These are phyloP conservation scores for Cryptococcus sp. DNA, from an alignment of 1,284 basidiomycete species.

Conservation along the genomic window DNA sequence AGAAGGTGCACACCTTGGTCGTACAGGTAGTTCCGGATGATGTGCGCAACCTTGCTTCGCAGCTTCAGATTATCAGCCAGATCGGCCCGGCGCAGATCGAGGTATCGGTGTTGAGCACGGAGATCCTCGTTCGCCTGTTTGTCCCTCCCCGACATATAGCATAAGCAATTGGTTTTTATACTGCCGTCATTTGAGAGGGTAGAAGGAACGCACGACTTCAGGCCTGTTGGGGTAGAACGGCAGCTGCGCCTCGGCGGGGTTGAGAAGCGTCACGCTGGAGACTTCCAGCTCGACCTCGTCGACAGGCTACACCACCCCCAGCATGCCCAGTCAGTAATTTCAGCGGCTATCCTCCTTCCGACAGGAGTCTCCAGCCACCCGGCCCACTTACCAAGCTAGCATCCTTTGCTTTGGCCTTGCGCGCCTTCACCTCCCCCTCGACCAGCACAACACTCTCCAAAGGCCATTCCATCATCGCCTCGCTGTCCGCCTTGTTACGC, in stretches of 20 bases:
- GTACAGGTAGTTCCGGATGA: slow-evolving; percentile 70
- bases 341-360: background rate
- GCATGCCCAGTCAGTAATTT: slow-evolving; percentile 24
- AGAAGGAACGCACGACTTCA: slow-evolving; percentile 60
- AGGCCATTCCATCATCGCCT: slow-evolving; percentile 61
- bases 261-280: slow-evolving; percentile 67
- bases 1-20: slow-evolving; percentile 65
- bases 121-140: slow-evolving; percentile 78
- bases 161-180: background rate
- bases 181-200: background rate
- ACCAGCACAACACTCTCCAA: slow-evolving; percentile 73
- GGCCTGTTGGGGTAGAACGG: slow-evolving; percentile 79
- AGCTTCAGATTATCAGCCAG: slow-evolving; percentile 74
- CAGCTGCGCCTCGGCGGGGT: slow-evolving; percentile 64
- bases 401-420: slow-evolving; percentile 60
- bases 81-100: slow-evolving; percentile 74
- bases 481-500: slow-evolving; percentile 46
- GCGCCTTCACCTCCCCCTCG: slow-evolving; percentile 62
- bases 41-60: slow-evolving; percentile 73
- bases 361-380: slow-evolving; percentile 6
- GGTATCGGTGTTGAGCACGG: slow-evolving; percentile 76
- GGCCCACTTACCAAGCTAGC: slow-evolving; percentile 5
- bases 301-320: slow-evolving; percentile 57
- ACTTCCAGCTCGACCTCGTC: slow-evolving; percentile 79
- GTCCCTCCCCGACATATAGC: background rate